A percentile compares a stretch with the other conserved stretches of the same genome.
Evolutionary conservation across 257 asterid genomes (phyloP).

Genomic region (Solanum chmielewskii): DNA sequence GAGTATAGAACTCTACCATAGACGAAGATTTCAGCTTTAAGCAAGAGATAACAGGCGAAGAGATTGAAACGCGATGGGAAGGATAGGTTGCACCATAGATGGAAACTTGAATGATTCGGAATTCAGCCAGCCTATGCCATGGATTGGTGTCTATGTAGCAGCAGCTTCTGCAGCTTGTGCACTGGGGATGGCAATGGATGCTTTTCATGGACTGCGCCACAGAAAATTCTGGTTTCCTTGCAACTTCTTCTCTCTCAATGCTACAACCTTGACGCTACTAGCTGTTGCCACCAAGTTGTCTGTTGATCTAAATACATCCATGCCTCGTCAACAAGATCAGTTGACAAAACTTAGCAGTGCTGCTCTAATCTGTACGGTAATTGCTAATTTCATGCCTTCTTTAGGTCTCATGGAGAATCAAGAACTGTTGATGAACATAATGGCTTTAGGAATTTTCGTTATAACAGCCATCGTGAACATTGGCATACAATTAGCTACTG

Average conservation of each 20-base stretch:
- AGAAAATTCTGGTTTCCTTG: constrained; percentile 58
- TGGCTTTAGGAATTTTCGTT: constrained; percentile 57
- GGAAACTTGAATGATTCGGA: constrained; percentile 39
- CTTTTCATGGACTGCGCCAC: constrained; percentile 33
- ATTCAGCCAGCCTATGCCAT: constrained; percentile 58
- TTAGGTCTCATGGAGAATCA: constrained; percentile 45
- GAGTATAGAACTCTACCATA: neutral
- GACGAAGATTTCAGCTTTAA: neutral
- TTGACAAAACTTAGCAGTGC: constrained; percentile 66
- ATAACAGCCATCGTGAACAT: constrained; percentile 50
- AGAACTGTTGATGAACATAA: constrained; percentile 56
- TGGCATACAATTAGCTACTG: constrained; percentile 57
- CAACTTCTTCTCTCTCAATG: constrained; percentile 70
- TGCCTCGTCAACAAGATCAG: constrained; percentile 69
- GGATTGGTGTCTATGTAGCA: constrained; percentile 57
- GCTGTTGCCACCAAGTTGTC: constrained; percentile 63
- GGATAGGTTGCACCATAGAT: constrained; percentile 22
- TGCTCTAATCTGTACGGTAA: constrained; percentile 40
- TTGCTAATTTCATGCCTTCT: constrained; percentile 71
- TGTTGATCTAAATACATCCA: constrained; percentile 65
- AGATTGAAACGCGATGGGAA: neutral
- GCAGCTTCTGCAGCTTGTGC: constrained; percentile 60
- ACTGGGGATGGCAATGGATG: constrained; percentile 37
- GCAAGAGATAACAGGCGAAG: neutral
- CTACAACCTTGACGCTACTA: constrained; percentile 59